Base-by-base conservation (phyloP, 257 asterid species). In the Thymus mandschuricus region DNA sequence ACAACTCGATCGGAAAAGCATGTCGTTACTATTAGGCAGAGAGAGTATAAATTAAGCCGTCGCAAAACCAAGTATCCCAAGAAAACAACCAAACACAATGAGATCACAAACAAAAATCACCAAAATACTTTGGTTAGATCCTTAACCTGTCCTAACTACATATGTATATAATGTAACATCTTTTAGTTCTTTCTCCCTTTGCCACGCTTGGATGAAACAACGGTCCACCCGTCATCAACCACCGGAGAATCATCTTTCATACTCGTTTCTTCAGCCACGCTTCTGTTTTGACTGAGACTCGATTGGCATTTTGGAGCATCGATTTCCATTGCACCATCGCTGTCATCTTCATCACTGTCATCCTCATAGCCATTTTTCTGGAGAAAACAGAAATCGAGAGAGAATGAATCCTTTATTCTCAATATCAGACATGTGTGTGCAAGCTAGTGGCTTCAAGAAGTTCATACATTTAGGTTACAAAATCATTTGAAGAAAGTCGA, bases 171-270 rank as follows among this genome's bases (percentile, higher is more conserved):
- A 0, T 30, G 1, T 2, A 43, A 3, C 8, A 46, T 9, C 29
- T 52, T 72, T 31, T 52, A 82, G 46, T 75, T 75, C 75, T 75
- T 82, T 73, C 87, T 68, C 56, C 86, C 90, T 79, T 21, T 84
- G 59, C 71, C 67, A 66, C 84, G 86, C 61, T 65, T 88, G 8
- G 40, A 35, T 35, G 77, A 44, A 63, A 85, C 91, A 1, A 71
- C 81, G 1, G 86, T 85, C 92, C 91, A 86, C 4, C 83, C 90
- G 8, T 88, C 92, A 9, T 54, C 89, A 27, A 59, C 83, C 66
- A 59, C 83, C 66, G 71, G 79, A 48, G 85, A 71, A 1, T 11
- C 81, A 35, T 50, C 72, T 6, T 63, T 60, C 5, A 8, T 51
- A 58, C 52, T 52, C 33, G 80, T 63, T 8, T 56, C 85, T 45